Evolutionary conservation across 2,329 filamentous ascomycete genomes (phyloP), one percentile per base, ranked within the genome.

Genomic region (Monosporascus sp.): DNA sequence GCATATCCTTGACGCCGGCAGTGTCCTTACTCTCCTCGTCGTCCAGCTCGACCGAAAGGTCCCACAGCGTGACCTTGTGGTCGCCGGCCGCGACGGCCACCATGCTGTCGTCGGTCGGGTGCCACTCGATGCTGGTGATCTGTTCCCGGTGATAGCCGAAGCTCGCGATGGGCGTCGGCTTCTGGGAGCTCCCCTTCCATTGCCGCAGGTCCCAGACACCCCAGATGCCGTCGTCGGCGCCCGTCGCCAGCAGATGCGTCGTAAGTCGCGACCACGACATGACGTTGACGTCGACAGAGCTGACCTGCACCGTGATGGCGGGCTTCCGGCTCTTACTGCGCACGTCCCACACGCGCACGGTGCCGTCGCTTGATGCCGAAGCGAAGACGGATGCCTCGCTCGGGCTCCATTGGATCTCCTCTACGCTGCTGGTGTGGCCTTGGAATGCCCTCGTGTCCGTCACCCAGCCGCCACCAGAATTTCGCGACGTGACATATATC

Each of bases 91-190:
- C 93, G 43, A 97, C 91, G 3, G 90, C 89, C 17, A 99, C 84
- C 65, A 97, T 95, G 68, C 89, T 95, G 77, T 99, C 93, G 66
- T 99, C 94, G 1, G 90, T 93, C 2, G 94, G 93, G 71, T 97
- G 93, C 93, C 94, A 99, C 75, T 97, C 92, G 39, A 99, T 82
- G 61, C 88, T 90, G 6, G 94, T 99, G 64, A 99, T 90, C 63
- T 96, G 94, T 72, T 97, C 90, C 72, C 90, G 93, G 79, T 99
- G 92, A 78, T 96, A 97, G 65, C 85, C 81, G 74, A 97, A 99
- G 63, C 87, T 88, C 3, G 94, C 94, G n/a, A 97, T 89, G 1
- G 94, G 89, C 47, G 85, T 85, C 6, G 88, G 87, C 74, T 78
- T 81, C 61, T 79, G 73, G 6, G 75, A 70, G 58, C 75, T 77